A percentile compares a stretch with the other conserved stretches of the same genome.
These are phyloP conservation scores for Trametes maxima DNA, from an alignment of 768 basidiomycete species.

Conservation along the genomic window DNA sequence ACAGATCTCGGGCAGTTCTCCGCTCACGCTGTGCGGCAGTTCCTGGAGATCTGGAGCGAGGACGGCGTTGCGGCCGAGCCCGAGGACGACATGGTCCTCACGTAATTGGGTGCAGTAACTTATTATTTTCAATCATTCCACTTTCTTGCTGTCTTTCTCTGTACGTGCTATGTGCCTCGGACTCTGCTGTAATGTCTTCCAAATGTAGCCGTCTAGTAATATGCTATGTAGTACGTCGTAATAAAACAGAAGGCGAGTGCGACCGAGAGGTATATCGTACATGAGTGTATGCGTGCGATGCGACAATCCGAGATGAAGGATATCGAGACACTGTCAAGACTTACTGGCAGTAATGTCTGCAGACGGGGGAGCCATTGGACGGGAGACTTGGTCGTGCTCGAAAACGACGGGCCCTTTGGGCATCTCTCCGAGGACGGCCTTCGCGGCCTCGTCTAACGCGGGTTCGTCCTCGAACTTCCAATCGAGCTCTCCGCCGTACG, in stretches of 20 bases:
- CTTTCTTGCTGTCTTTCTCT: not conserved
- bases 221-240: constrained; percentile 1
- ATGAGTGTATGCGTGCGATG: not conserved
- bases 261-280: not conserved
- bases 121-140: not conserved
- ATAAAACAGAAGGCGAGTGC: not conserved
- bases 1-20: not conserved
- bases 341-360: not conserved
- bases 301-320: not conserved
- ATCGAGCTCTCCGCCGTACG: constrained; percentile 74
- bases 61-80: constrained; percentile 74
- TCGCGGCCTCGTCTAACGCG: constrained; percentile 57
- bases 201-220: constrained; percentile 8
- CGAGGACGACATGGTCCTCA: constrained; percentile 34
- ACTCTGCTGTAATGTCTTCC: not conserved
- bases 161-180: not conserved
- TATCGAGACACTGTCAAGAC: not conserved
- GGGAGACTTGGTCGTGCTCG: constrained; percentile 44
- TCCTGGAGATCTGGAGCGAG: constrained; percentile 80
- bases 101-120: constrained; percentile 7
- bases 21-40: constrained; percentile 43
- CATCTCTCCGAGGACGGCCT: constrained; percentile 46
- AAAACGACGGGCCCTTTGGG: constrained; percentile 60
- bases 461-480: constrained; percentile 75
- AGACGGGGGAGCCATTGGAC: constrained; percentile 24